Base-by-base conservation (phyloP, 2,329 filamentous ascomycete genomes). In the Fusarium sp. region DNA sequence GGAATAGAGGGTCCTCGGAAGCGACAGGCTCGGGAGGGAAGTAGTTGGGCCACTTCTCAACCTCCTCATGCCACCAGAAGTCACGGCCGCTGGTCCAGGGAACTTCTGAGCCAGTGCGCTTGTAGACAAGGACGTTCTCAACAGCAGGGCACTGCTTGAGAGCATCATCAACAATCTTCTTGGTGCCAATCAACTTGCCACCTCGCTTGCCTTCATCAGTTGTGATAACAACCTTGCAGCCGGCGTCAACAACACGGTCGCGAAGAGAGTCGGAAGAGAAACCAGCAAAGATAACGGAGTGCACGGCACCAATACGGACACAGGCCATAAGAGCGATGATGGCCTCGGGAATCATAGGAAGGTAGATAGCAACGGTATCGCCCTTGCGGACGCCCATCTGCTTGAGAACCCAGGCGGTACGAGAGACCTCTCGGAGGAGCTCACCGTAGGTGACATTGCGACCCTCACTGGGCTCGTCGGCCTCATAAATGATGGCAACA, bases 281-380 rank as follows among this genome's bases (percentile, higher is more conserved):
- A 67, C 96, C 96, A 62, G 96, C 96, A 79, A 99, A 99, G 73
- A 99, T 93, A 61, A 99, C 95, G 0, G 96, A 98, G 89, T 99
- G 96, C 27, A 99, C 89, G 44, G 96, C 96, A 70, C 96, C 96
- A 76, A 99, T 97, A 80, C 96, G 94, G 41, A 91, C 86, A 83
- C 95, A 97, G 68, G 96, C 96, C 62, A 99, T 87, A 83, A 99
- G 93, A 59, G 96, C 92, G 78, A 99, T 87, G 65, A 99, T 79
- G 11, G 96, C 96, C 84, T 99, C 95, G 62, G 96, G 96, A 82
- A 99, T 97, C 96, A 99, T 99, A 81, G 96, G 96, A 73, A 99
- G 86, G 86, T 99, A 99, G 75, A 99, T 93, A 71, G 94, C 96
- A 63, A 99, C 95, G 8, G 95, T 97, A 84, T 99, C 96, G 62